Evolutionary conservation across 345 rosid species (phyloP).

Genomic region (Acer negundo): DNA sequence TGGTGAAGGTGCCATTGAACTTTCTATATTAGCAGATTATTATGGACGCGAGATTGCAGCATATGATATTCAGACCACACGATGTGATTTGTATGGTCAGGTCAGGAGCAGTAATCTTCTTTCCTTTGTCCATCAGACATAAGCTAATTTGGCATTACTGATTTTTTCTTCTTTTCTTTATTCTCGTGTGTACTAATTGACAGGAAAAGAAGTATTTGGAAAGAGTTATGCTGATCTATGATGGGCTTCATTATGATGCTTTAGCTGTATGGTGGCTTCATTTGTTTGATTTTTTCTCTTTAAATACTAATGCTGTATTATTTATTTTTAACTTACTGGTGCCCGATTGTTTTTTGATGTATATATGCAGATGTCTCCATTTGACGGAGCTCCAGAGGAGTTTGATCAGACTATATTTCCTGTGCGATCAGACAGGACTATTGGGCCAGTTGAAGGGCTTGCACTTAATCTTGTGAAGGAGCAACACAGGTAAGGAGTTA

Average conservation of each 20-base stretch:
- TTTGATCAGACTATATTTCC: constrained; percentile 87
- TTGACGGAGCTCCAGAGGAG: constrained; percentile 85
- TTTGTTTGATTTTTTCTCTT: no score
- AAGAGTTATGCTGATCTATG: constrained; percentile 87
- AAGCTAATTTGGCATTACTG: not conserved
- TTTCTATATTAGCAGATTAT: constrained; percentile 79
- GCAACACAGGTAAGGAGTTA: constrained; percentile 58
- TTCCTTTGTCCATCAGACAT: not conserved
- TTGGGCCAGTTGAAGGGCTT: constrained; percentile 57
- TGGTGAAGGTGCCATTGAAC: constrained; percentile 89
- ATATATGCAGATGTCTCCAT: constrained; percentile 66
- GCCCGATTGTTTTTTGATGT: not conserved
- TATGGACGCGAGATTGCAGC: constrained; percentile 86
- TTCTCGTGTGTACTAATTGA: constrained; percentile 18
- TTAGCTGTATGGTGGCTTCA: constrained; percentile 60
- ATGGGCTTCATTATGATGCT: constrained; percentile 95
- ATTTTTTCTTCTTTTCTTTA: not conserved
- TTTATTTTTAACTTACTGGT: not conserved
- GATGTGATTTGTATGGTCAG: constrained; percentile 98
- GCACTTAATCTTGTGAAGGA: constrained; percentile 67
- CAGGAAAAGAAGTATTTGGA: constrained; percentile 70
- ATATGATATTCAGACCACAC: constrained; percentile 81
- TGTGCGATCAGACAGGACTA: constrained; percentile 55
- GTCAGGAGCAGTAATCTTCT: constrained; percentile 34
- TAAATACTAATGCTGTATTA: no score